phyloP scores from a whole-genome alignment of 495 filamentous ascomycete species.

The Xylaria intraflava region DNA sequence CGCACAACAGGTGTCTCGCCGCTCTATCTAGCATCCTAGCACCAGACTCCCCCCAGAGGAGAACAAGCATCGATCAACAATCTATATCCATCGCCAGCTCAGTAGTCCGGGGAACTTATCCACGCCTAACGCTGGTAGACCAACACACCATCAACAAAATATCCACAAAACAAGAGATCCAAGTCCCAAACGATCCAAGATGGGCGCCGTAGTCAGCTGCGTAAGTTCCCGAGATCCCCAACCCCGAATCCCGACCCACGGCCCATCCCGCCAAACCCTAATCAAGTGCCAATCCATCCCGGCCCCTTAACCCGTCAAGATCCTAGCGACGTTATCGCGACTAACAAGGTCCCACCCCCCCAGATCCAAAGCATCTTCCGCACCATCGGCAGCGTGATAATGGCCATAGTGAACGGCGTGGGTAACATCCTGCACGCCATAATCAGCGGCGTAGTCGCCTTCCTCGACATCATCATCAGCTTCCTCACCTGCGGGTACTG shows the following conservation, averaged over 20 bases:
- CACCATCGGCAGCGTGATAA: slow-evolving; percentile 76
- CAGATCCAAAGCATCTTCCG: slow-evolving; percentile 75
- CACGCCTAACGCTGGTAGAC: too few species aligned
- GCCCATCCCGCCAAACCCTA: neutral
- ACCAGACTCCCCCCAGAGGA: too few species aligned
- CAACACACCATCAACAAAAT: slow-evolving; percentile 10
- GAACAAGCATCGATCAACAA: too few species aligned
- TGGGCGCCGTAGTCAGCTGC: slow-evolving; percentile 95
- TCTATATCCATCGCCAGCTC: too few species aligned
- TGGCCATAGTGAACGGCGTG: slow-evolving; percentile 77
- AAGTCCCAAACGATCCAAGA: slow-evolving; percentile 52
- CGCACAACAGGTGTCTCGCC: too few species aligned
- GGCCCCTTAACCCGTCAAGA: neutral
- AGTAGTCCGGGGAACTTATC: too few species aligned
- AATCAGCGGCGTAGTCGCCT: slow-evolving; percentile 67
- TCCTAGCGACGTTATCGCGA: neutral
- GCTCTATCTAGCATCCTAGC: too few species aligned
- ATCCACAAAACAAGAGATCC: slow-evolving; percentile 15
- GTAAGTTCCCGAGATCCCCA: slow-evolving; percentile 52
- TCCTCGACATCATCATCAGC: slow-evolving; percentile 79
- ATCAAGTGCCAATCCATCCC: neutral
- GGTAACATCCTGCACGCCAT: slow-evolving; percentile 68
- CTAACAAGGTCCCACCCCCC: neutral
- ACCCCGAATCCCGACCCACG: neutral
- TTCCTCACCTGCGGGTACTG: slow-evolving; percentile 74